Base-by-base conservation (phyloP, 441 rosid genomes). In the Syzygium syzygioides region DNA sequence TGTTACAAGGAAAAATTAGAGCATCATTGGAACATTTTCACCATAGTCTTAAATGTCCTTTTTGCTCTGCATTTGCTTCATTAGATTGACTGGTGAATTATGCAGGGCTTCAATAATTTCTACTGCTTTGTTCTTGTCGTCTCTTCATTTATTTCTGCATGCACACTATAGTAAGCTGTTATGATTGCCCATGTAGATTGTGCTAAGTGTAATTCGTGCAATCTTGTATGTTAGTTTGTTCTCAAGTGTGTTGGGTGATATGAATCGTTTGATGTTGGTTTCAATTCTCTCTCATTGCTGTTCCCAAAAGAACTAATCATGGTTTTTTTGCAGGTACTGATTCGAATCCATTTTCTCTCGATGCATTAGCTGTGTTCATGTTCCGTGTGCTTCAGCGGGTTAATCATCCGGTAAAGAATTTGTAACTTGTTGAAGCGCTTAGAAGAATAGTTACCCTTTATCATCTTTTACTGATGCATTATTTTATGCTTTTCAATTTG, bases 311-410 rank as follows among this genome's bases (percentile, higher is more conserved):
- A 85, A 12, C 17, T 85, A 57, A 54, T n/a, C 62, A 50, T n/a
- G 10, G 10, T 84, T 84, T 84, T 84, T 26, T 32, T 93, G 86
- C 94, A 98, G 99, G 99, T 88, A 93, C 97, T 15, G 95, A 94
- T 87, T 94, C 94, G 89, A 98, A 98, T 92, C 99, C 99, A 85
- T 97, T 94, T 92, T 94, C 98, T 85, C 97, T 97, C 37, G 99
- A 98, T 91, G 99, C 99, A 86, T 93, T 97, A 68, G 97, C 99
- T 90, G 95, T 96, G 91, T 97, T 98, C 91, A 93, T 96, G 88
- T 94, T 92, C 87, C 98, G 99, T 92, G 99, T 97, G 91, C 98
- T 97, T 89, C 97, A 95, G 87, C 94, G 99, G 90, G 95, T 90
- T 90, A 95, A 97, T 91, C 99, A 97, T 89, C 99, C 99, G 90